These are phyloP conservation scores for Solanum acaule DNA, from an alignment of 257 asterid genomes.

Conservation along the genomic window DNA sequence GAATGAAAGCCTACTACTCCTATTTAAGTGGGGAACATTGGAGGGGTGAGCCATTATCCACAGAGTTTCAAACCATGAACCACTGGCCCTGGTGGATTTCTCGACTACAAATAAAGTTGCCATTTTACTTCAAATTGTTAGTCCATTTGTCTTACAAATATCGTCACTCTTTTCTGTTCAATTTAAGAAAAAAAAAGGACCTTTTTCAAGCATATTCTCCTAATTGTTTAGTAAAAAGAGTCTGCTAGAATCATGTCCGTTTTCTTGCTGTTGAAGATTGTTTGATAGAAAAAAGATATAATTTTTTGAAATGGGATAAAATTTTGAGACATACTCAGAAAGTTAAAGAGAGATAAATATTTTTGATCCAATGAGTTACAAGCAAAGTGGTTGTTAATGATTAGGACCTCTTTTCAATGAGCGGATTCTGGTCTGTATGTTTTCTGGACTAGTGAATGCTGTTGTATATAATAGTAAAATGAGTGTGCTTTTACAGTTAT, in stretches of 20 bases:
- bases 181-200: background rate
- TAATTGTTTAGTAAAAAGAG: background rate
- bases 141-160: background rate
- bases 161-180: background rate
- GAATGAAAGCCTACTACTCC: background rate
- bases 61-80: background rate
- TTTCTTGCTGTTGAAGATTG: background rate
- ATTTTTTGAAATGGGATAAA: background rate
- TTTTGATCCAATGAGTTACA: background rate
- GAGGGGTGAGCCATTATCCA: background rate
- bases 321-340: background rate
- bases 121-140: background rate
- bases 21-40: background rate
- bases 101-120: background rate
- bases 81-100: background rate
- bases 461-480: background rate
- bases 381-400: background rate
- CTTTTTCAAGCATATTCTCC: background rate
- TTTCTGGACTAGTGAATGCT: background rate
- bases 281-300: background rate
- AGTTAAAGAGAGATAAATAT: background rate
- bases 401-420: background rate
- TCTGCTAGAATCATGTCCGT: background rate
- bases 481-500: background rate
- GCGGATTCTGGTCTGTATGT: background rate